A percentile compares a stretch with the other conserved stretches of the same genome.
These are phyloP conservation scores for Holtermannia corniformis DNA, from an alignment of 768 basidiomycete species.

Conservation along the genomic window DNA sequence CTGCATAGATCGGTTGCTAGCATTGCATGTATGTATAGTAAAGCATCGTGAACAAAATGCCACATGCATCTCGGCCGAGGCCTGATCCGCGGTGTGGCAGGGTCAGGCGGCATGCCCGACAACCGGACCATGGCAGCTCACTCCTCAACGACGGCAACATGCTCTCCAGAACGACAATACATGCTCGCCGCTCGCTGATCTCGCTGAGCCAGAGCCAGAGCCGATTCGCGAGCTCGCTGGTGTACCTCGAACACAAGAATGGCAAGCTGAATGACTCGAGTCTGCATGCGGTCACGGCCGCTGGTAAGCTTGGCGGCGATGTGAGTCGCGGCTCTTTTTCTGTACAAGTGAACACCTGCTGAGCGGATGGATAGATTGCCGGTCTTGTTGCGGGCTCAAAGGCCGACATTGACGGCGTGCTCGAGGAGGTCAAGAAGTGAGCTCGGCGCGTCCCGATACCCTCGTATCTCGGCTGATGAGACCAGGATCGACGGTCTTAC, in stretches of 20 bases:
- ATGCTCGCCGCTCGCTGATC: not conserved
- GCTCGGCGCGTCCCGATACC: constrained; percentile 13
- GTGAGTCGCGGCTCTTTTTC: constrained; percentile 64
- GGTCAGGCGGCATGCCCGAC: too few relatives aligned
- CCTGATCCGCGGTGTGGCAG: too few relatives aligned
- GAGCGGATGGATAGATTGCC: constrained; percentile 48
- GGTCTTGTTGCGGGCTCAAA: constrained; percentile 38
- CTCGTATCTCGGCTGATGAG: not conserved
- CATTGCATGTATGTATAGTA: too few relatives aligned
- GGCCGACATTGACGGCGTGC: constrained; percentile 52
- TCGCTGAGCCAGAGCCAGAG: constrained; percentile 10
- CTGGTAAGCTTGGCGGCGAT: constrained; percentile 70
- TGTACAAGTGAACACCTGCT: constrained; percentile 27
- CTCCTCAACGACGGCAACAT: too few relatives aligned
- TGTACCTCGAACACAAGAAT: constrained; percentile 79
- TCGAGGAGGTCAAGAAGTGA: constrained; percentile 74
- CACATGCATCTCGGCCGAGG: too few relatives aligned
- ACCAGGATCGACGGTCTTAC: constrained; percentile 38
- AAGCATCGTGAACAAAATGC: too few relatives aligned
- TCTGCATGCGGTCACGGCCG: constrained; percentile 85
- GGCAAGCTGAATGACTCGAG: constrained; percentile 75
- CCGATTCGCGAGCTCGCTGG: constrained; percentile 46
- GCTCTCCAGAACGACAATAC: not conserved
- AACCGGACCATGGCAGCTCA: too few relatives aligned
- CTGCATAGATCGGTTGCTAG: too few relatives aligned